A percentile compares a stretch with the other conserved stretches of the same genome.
Evolutionary conservation across 805 yeast genomes (phyloP).

Genomic region (Candida coleopterorum): DNA sequence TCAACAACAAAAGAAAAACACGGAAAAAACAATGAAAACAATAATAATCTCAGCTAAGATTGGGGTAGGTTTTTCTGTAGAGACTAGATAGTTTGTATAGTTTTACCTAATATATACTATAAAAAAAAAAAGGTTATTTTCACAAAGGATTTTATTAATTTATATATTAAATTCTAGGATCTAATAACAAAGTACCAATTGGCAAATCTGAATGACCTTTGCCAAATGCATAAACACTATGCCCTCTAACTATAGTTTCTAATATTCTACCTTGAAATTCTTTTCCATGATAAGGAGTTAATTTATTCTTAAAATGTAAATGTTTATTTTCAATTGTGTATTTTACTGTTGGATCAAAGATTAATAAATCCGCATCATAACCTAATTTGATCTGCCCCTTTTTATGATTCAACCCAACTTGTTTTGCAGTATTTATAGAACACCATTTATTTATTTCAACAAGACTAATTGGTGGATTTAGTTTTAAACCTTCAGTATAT

Average conservation of each 20-base stretch:
- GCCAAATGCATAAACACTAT: conserved; percentile 53
- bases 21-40: neutral
- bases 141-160: too few species aligned
- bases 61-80: too few species aligned
- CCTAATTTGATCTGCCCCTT: conserved; percentile 77
- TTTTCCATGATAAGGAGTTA: conserved; percentile 81
- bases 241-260: conserved; percentile 78
- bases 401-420: conserved; percentile 66
- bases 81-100: too few species aligned
- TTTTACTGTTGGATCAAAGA: conserved; percentile 62
- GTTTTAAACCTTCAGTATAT: conserved; percentile 64
- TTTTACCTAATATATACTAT: too few species aligned
- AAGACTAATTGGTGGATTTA: conserved; percentile 47
- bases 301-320: conserved; percentile 75
- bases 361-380: conserved; percentile 81
- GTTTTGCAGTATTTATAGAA: conserved; percentile 75
- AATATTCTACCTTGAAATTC: conserved; percentile 66
- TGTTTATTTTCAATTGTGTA: conserved; percentile 50
- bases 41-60: too few species aligned
- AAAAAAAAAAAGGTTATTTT: too few species aligned
- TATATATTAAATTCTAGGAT: conserved; percentile 41
- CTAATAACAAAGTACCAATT: conserved; percentile 56
- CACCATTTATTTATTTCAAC: conserved; percentile 77
- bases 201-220: conserved; percentile 55
- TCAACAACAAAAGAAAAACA: neutral